Base-by-base conservation (phyloP, 495 filamentous ascomycete genomes). In the Daldinia bambusicola region DNA sequence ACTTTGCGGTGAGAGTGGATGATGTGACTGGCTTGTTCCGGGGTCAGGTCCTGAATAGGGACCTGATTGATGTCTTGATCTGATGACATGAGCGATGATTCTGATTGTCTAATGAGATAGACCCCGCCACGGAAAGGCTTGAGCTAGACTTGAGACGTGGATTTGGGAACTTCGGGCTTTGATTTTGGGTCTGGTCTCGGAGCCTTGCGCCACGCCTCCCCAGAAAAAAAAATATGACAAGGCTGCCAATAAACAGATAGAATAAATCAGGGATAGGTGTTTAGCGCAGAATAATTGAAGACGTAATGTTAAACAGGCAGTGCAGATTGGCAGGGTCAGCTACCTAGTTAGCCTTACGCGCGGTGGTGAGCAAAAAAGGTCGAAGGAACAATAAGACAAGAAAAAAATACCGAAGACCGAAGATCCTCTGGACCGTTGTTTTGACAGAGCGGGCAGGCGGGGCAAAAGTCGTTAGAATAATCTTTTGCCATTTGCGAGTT, bases 1-100 rank as follows among this genome's bases (percentile, higher is more conserved):
- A 88, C 85, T 71, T 88, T 88, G 41, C 85, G 82, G 63, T 87
- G 85, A 40, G 84, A 85, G 64, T 88, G 85, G 70, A 88, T 88
- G 69, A 88, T 88, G 69, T 85, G 84, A 69, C 77, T 87, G 56
- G 84, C 85, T 74, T 88, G 85, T 75, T 87, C 85, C 18, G 84
- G 83, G 36, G 83, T 85, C 61, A 86, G 82, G 71, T 86, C 80
- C 75, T 85, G 80, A 53, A 85, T 75, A 55, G 75, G 73, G 62
- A 77, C 75, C 62, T 77, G 75, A 70, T 70, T 77, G 66, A 77
- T 74, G 63, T 77, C 75, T 62, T 71, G 75, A 13, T 77, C 75
- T 48, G 74, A 68, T 70, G 70, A 72, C 70, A 72, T 72, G 66
- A 67, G 69, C 63, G 65, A 34, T 36, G 50, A 45, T 72, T 55